phyloP scores from a whole-genome alignment of 768 basidiomycete genomes.

The Paxillus rubicundulus region DNA sequence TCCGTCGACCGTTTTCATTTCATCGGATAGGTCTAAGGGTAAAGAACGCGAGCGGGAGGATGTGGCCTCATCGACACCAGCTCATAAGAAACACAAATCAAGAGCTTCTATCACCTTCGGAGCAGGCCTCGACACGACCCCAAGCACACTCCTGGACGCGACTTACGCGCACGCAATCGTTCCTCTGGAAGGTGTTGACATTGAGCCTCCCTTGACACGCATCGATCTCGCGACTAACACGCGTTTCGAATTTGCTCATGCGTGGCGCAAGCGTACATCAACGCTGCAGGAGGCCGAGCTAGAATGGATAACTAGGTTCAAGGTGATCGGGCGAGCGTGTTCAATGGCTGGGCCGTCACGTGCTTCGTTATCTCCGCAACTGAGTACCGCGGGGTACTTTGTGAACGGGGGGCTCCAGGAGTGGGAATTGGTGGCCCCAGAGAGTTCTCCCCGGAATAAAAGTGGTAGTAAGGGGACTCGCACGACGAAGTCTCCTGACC shows the following conservation, averaged over 20 bases:
- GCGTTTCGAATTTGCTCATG: slow-evolving; percentile 23
- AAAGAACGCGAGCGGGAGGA: slow-evolving; percentile 19
- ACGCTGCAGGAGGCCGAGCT: slow-evolving; percentile 10
- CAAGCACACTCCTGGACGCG: slow-evolving; percentile 8
- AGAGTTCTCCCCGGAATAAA: not conserved
- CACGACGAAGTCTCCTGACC: not conserved
- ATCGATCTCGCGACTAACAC: slow-evolving; percentile 17
- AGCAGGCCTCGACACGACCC: not conserved
- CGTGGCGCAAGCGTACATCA: slow-evolving; percentile 15
- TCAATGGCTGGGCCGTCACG: slow-evolving; percentile 1
- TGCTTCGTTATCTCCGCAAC: slow-evolving; percentile 1
- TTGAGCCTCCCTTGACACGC: slow-evolving; percentile 15
- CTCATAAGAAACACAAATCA: not conserved
- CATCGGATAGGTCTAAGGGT: slow-evolving; percentile 12
- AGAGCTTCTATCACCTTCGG: not conserved
- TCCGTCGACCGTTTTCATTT: not conserved
- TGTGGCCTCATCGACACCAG: not conserved
- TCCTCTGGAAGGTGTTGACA: slow-evolving; percentile 16
- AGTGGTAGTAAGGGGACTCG: not conserved
- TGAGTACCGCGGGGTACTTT: slow-evolving; percentile 9
- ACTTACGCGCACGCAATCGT: slow-evolving; percentile 7
- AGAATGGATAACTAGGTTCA: slow-evolving; percentile 3
- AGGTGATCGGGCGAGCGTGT: not conserved
- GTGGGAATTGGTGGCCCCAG: slow-evolving; percentile 15
- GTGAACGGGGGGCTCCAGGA: slow-evolving; percentile 5